A percentile compares a stretch with the other conserved stretches of the same genome.
Evolutionary conservation across 495 filamentous ascomycete genomes (phyloP).

Genomic region (Podospora australis): DNA sequence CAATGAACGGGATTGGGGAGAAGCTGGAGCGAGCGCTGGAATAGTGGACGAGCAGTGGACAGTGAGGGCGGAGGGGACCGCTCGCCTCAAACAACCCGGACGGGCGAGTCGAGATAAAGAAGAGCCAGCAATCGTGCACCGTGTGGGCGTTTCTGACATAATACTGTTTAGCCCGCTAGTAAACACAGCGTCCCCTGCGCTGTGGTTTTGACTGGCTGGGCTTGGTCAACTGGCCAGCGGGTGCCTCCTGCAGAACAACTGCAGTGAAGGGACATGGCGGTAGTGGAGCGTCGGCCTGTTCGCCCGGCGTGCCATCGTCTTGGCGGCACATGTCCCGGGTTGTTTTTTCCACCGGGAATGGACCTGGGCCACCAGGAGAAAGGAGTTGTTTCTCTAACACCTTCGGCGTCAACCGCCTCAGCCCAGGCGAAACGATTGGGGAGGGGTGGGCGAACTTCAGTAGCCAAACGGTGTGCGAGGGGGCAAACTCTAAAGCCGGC

Average conservation of each 20-base stretch:
- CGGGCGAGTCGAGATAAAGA: slow-evolving; percentile 18
- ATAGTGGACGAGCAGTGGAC: slow-evolving; percentile 11
- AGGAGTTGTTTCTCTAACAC: slow-evolving; percentile 23
- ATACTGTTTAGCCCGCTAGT: slow-evolving; percentile 3
- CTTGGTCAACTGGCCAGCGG: slow-evolving; percentile 1
- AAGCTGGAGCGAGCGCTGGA: slow-evolving; percentile 14
- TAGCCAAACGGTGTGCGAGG: not conserved
- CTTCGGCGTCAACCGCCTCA: slow-evolving; percentile 25
- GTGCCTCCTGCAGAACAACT: slow-evolving; percentile 3
- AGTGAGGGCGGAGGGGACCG: slow-evolving; percentile 6
- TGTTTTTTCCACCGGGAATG: slow-evolving; percentile 8
- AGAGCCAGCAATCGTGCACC: slow-evolving; percentile 17
- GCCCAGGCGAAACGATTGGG: slow-evolving; percentile 11
- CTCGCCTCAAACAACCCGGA: slow-evolving; percentile 5
- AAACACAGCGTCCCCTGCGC: not conserved
- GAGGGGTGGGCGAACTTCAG: slow-evolving; percentile 4
- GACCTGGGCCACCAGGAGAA: not conserved
- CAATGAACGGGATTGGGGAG: slow-evolving; percentile 12
- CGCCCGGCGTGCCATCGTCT: slow-evolving; percentile 16
- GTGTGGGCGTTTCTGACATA: slow-evolving; percentile 10
- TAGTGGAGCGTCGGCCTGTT: slow-evolving; percentile 6
- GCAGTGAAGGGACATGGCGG: slow-evolving; percentile 9
- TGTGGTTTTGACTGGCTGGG: not conserved
- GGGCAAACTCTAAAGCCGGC: slow-evolving; percentile 2
- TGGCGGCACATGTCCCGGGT: slow-evolving; percentile 13